A percentile compares a stretch with the other conserved stretches of the same genome.
Conservation (phyloP, 257 asterid species). For the Lavandula angustifolia region DNA sequence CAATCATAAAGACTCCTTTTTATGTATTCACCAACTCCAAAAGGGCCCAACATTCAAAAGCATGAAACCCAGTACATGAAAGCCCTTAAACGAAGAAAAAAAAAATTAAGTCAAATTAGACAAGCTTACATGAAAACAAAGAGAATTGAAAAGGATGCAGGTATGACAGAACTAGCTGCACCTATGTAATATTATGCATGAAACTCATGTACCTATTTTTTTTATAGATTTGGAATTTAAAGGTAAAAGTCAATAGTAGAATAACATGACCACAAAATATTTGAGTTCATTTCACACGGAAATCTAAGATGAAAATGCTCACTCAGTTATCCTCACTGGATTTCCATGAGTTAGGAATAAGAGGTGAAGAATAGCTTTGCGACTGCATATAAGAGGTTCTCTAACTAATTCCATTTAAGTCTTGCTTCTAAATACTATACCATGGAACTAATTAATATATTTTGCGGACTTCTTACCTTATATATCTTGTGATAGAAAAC, state of each 20-base stretch:
- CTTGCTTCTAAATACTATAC: conserved; percentile 6
- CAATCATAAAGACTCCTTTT: conserved; percentile 3
- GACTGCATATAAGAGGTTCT: not conserved
- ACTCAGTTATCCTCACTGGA: conserved; percentile 7
- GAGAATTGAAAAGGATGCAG: conserved; percentile 5
- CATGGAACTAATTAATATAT: conserved; percentile 7
- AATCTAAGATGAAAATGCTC: conserved; percentile 16
- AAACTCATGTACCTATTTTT: conserved; percentile 1
- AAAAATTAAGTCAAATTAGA: not conserved
- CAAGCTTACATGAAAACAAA: not conserved
- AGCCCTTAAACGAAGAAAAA: not conserved
- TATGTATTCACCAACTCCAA: conserved; percentile 1
- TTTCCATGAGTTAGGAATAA: conserved; percentile 14
- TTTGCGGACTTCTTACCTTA: conserved; percentile 47
- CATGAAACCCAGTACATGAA: not conserved
- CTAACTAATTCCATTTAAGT: not conserved
- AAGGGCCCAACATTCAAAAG: not conserved
- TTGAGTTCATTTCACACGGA: not conserved
- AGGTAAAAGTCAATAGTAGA: not conserved
- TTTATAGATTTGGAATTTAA: not conserved
- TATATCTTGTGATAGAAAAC: conserved; percentile 81
- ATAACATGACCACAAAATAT: conserved; percentile 14
- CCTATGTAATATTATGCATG: not conserved
- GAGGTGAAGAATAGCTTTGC: not conserved
- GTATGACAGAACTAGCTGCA: not conserved